phyloP scores from a whole-genome alignment of 106 monocot species.

The Iris macrosiphon region DNA sequence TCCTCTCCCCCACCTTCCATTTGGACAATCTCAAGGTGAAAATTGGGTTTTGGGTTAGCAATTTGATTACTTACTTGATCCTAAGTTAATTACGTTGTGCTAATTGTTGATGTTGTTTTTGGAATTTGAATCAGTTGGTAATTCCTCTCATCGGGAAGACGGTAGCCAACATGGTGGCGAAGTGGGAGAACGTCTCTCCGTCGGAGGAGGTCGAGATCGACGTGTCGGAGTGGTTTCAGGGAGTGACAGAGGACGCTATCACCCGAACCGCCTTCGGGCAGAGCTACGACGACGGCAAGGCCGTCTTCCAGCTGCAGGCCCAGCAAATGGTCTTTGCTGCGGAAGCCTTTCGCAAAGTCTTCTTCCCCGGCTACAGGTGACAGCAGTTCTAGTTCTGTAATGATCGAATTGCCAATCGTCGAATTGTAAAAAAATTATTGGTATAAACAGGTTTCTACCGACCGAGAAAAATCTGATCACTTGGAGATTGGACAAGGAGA shows the following conservation, averaged over 20 bases:
- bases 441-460: constrained; percentile 53
- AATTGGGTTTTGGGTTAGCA: no score
- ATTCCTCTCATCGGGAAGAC: constrained; percentile 68
- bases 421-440: not conserved
- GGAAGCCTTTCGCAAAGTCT: constrained; percentile 77
- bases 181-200: constrained; percentile 22
- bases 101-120: no score
- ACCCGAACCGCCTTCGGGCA: constrained; percentile 49
- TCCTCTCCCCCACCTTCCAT: constrained; percentile 79
- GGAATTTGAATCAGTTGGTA: no score
- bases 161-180: constrained; percentile 54
- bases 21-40: constrained; percentile 91
- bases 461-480: constrained; percentile 48
- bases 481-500: constrained; percentile 73
- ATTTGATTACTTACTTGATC: no score
- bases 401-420: no score
- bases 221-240: constrained; percentile 56
- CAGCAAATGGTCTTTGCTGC: constrained; percentile 79
- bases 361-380: constrained; percentile 33
- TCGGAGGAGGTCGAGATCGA: constrained; percentile 72
- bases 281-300: constrained; percentile 63
- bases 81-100: no score
- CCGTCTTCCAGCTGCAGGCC: constrained; percentile 66
- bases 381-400: not conserved
- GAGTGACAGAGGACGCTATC: constrained; percentile 54